These are phyloP conservation scores for Coniophora puteana DNA, from an alignment of 1,284 basidiomycete species.

Conservation along the genomic window DNA sequence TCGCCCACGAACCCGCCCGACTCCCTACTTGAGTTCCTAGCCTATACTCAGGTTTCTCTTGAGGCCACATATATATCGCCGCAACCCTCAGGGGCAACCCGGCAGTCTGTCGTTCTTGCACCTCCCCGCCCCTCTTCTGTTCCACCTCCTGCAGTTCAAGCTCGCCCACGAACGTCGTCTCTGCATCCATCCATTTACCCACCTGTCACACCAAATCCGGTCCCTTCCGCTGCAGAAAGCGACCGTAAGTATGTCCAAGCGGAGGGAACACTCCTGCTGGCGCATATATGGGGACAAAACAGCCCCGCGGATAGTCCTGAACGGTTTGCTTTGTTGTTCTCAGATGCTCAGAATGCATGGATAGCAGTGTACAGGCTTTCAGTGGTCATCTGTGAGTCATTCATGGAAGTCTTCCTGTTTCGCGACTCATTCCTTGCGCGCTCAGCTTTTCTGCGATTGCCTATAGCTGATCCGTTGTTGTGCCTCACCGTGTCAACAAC, in stretches of 20 bases:
- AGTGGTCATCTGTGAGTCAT: slow-evolving; percentile 68
- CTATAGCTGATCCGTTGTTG: slow-evolving; percentile 68
- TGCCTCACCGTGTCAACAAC: slow-evolving; percentile 81
- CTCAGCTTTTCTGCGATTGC: slow-evolving; percentile 71
- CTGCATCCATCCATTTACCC: slow-evolving; percentile 66
- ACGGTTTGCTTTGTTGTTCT: slow-evolving; percentile 62
- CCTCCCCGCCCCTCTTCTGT: slow-evolving; percentile 46
- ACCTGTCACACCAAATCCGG: slow-evolving; percentile 72
- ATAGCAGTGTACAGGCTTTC: slow-evolving; percentile 72
- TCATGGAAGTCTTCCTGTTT: slow-evolving; percentile 2
- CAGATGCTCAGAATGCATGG: slow-evolving; percentile 57
- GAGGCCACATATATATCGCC: slow-evolving; percentile 80
- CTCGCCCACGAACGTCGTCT: slow-evolving; percentile 27
- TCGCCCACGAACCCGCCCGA: slow-evolving; percentile 29
- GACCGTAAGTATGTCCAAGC: slow-evolving; percentile 73
- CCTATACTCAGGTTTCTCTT: slow-evolving; percentile 72
- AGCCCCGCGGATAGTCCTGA: slow-evolving; percentile 41
- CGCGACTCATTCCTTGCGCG: slow-evolving; percentile 9
- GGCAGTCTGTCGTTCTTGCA: slow-evolving; percentile 37
- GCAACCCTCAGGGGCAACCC: slow-evolving; percentile 27
- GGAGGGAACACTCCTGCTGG: slow-evolving; percentile 71
- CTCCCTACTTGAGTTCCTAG: slow-evolving; percentile 58
- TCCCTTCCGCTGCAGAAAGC: slow-evolving; percentile 60
- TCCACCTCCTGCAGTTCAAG: slow-evolving; percentile 34
- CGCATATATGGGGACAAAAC: slow-evolving; percentile 69